A percentile compares a stretch with the other conserved stretches of the same genome.
Evolutionary conservation across 768 basidiomycete species (phyloP).

Genomic region (Xerocomellus chrysenteron): DNA sequence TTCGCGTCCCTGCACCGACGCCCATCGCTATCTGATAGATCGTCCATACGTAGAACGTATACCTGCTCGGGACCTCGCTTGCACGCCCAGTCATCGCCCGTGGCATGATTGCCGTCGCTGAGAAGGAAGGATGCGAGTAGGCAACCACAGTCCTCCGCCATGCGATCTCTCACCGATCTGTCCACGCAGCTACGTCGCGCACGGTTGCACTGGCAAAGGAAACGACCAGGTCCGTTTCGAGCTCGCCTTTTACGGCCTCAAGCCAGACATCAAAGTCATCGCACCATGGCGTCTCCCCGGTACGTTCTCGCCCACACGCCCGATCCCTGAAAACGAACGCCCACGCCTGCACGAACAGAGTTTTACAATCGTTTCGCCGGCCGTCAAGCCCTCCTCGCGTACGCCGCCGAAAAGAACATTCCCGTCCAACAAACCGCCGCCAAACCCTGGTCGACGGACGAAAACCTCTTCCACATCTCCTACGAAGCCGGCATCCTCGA

Average conservation of each 20-base stretch:
- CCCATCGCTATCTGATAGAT: neutral
- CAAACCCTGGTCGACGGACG: constrained; percentile 99
- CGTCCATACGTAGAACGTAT: constrained; percentile 67
- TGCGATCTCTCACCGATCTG: neutral
- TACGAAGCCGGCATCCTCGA: constrained; percentile 99
- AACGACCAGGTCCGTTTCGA: constrained; percentile 99
- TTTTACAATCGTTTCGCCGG: constrained; percentile 99
- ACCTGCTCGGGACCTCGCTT: constrained; percentile 95
- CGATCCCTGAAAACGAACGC: neutral
- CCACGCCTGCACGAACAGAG: constrained; percentile 41
- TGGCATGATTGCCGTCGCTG: constrained; percentile 95
- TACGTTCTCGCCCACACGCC: constrained; percentile 25
- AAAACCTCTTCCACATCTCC: constrained; percentile 99
- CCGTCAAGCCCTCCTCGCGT: constrained; percentile 88
- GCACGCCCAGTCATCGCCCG: constrained; percentile 98
- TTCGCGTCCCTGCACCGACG: constrained; percentile 26
- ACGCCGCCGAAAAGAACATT: constrained; percentile 83
- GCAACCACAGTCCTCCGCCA: constrained; percentile 25
- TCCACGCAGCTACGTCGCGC: constrained; percentile 77
- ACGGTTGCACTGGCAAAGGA: constrained; percentile 99
- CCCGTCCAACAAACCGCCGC: constrained; percentile 93
- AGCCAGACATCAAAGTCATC: constrained; percentile 98
- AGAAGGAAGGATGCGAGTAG: constrained; percentile 92
- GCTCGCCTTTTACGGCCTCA: constrained; percentile 96
- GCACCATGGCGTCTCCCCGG: constrained; percentile 98